Base-by-base conservation (phyloP, 2,329 filamentous ascomycete genomes). In the Tolypocladium amazonense region DNA sequence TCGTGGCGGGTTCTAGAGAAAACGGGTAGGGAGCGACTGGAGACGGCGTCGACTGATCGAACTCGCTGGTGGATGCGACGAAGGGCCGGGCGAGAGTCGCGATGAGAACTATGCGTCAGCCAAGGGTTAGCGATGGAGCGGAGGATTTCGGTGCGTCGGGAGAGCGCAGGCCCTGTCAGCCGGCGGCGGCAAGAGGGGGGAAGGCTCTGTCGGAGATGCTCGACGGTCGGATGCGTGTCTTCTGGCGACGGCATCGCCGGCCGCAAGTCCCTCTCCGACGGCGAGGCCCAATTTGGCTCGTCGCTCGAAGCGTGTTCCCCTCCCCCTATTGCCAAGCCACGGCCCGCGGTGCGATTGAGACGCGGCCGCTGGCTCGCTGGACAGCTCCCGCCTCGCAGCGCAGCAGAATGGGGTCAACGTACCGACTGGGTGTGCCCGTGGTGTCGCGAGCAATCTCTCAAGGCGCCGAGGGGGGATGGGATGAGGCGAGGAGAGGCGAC, bases 1-100 rank as follows among this genome's bases (percentile, higher is more conserved):
- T 86, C 64, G 73, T 81, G 73, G 63, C 61, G 62, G 67, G 12
- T 52, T 43, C 8, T 15, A 45, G 8, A 41, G 14, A 20, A 20
- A 9, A 20, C 2, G 33, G 33, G 52, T 41, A 25, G 35, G 35
- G 23, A 30, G 50, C 56, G 65, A 65, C 58, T 60, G 62, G 62
- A 37, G 65, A 64, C 54, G 64, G 61, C 39, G 61, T 33, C 38
- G 52, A 20, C 27, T 30, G 41, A 30, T 20, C 30, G 30, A 23
- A 15, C 4, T 8, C 6, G 23, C 27, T 30, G 55, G 55, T 25
- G 20, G 25, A 43, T 27, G 18, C 18, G 55, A 56, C 15, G 54
- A 41, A 41, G 54, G 8, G 23, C 12, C 18, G 55, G 38, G 23
- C 38, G 30, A n/a, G 25, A 23, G 50, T 57, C 56, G 41, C 30